These are phyloP conservation scores for Albatrellus ellisii DNA, from an alignment of 768 basidiomycete genomes.

Conservation along the genomic window DNA sequence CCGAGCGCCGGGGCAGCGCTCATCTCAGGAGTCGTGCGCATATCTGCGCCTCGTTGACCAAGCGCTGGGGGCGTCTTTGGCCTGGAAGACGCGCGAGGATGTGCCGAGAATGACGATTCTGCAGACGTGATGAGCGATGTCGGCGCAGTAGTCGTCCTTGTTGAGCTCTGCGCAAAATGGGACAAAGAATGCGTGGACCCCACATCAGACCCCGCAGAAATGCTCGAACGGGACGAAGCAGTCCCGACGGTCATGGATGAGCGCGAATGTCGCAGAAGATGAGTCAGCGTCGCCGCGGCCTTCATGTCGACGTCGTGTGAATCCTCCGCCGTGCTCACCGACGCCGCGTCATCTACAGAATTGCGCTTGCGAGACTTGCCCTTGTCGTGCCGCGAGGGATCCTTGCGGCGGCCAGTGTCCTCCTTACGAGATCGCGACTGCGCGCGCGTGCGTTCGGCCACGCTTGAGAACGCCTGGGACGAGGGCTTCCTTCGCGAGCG, in stretches of 20 bases:
- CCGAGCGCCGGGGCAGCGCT: constrained; percentile 11
- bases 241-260: constrained; percentile 41
- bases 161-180: constrained; percentile 56
- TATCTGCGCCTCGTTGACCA: constrained; percentile 8
- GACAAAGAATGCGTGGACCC: constrained; percentile 49
- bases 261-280: constrained; percentile 50
- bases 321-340: constrained; percentile 25
- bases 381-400: constrained; percentile 2
- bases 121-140: constrained; percentile 27
- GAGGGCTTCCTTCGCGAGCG: constrained; percentile 4
- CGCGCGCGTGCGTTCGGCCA: constrained; percentile 13
- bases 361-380: constrained; percentile 1
- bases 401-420: constrained; percentile 4
- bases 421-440: constrained; percentile 9
- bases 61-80: constrained; percentile 23
- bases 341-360: constrained; percentile 2
- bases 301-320: constrained; percentile 70
- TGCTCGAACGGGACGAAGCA: constrained; percentile 59
- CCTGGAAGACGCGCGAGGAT: constrained; percentile 17
- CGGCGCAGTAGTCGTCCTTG: constrained; percentile 32
- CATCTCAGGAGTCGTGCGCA: constrained; percentile 12
- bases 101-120: constrained; percentile 25
- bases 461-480: constrained; percentile 9
- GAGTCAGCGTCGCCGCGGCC: constrained; percentile 70
- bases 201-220: constrained; percentile 53